Evolutionary conservation across 257 asterid species (phyloP), one percentile per base, ranked within the genome.

Genomic region (Solanum peruvianum): DNA sequence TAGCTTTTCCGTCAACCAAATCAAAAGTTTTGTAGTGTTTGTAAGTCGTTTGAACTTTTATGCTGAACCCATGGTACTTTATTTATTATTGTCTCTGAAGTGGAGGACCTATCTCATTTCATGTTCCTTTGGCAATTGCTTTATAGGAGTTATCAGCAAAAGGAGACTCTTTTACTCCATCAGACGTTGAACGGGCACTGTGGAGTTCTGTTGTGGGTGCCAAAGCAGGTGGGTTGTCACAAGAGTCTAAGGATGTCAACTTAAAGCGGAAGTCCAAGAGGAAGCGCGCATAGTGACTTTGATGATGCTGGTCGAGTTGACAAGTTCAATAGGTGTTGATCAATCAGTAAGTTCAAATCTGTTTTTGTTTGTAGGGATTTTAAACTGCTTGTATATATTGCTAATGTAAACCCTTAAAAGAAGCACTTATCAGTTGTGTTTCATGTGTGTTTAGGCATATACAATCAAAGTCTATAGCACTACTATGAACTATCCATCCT

Each of bases 161-260:
- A 44, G 94, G 90, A 49, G 92, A 92, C 42, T 15, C 27, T 60
- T 93, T 94, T 87, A 91, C 93, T 7, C 94, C 98, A 20, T 95
- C 99, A 49, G 98, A 95, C 49, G 93, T 96, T 80, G 99, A 96
- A 91, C 90, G 96, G 93, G 99, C 98, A 3, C 44, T 95, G 88
- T 96, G 99, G 99, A 91, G 98, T 88, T 83, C 88, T 62, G 91
- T 89, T 4, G 35, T 90, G 8, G 89, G 90, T 72, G 91, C 88
- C 86, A 94, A 92, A 87, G 69, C 64, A 58, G 88, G 49, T 41
- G 87, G 77, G 42, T 76, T 66, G 12, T 86, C 94, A 16, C 21
- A 89, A 69, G 89, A 90, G 84, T 75, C 90, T 11, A 72, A 82
- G 37, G 86, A 88, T 69, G 90, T 41, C 62, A 67, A 81, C 56